These are phyloP conservation scores for Wallacemonas sp. DNA, from an alignment of 208 protist species.

Conservation along the genomic window DNA sequence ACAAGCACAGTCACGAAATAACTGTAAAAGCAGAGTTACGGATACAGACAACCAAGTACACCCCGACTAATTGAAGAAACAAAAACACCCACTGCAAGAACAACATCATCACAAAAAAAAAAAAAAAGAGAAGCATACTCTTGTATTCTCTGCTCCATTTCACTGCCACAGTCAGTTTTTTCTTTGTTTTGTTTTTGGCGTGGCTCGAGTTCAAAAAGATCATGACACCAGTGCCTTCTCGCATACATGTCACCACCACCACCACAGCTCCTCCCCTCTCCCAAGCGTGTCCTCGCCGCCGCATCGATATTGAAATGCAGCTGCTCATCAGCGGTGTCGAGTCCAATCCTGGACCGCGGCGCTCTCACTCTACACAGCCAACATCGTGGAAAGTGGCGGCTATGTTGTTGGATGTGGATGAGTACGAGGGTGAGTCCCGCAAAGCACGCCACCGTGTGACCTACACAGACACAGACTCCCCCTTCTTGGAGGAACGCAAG, in stretches of 20 bases:
- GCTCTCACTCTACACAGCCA: background rate
- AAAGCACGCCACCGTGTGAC: background rate
- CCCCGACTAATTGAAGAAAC: no score
- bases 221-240: background rate
- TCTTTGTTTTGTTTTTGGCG: background rate
- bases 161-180: background rate
- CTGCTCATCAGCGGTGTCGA: conserved; percentile 2
- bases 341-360: conserved; percentile 5
- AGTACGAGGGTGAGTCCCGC: background rate
- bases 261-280: background rate
- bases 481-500: conserved; percentile 3
- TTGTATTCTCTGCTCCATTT: background rate
- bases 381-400: background rate
- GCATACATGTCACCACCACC: background rate
- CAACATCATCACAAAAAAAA: background rate
- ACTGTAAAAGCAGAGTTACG: no score
- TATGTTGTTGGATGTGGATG: conserved; percentile 9
- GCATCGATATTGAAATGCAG: background rate
- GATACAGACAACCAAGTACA: no score
- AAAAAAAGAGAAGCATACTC: background rate
- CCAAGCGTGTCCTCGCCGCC: background rate
- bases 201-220: background rate
- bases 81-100: no score
- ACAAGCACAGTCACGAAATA: no score
- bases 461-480: conserved; percentile 6